Evolutionary conservation across 495 filamentous ascomycete genomes (phyloP), one percentile per base, ranked within the genome.

Genomic region (Hyaloscypha bicolor): DNA sequence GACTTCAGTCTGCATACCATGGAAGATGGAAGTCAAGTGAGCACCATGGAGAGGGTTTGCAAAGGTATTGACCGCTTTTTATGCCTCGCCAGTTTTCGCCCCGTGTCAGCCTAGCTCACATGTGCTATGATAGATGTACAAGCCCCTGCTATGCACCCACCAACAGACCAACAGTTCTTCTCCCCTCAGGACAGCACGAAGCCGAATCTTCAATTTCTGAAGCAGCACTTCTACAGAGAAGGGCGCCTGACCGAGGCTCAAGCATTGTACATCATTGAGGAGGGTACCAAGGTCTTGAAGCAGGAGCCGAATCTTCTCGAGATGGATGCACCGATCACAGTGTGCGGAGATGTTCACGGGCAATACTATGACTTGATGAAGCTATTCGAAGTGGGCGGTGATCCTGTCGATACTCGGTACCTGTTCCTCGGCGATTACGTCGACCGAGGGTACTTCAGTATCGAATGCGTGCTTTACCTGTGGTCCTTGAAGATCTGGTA

Each of bases 311-410:
- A 97, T 77, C 82, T 99, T 58, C 86, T 99, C 67, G 95, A 99
- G 82, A 98, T 99, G 95, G 95, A 99, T 81, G 95, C 95, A 35
- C 95, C 95, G 32, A 99, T 99, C 76, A 99, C 95, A n/a, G 95
- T 99, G 42, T 99, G 95, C 75, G 95, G 95, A 73, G 95, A 99
- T 75, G 93, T 99, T 62, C 95, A 99, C 79, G 95, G 95, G 64
- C 95, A 99, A 80, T 99, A 97, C 79, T 98, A 96, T 74, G 95
- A 99, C 80, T 79, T 99, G 77, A 99, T 99, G 95, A 99, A 99
- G 83, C 85, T 99, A 29, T 99, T 99, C 77, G 95, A 99, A 77
- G 95, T 99, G 59, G 95, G 95, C 69, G 95, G 95, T 66, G 96
- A 99, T 75, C 95, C 95, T 31, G 89, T 94, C 53, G 95, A 97